A percentile compares a stretch with the other conserved stretches of the same genome.
These are phyloP conservation scores for Nepenthes mirabilis DNA, from an alignment of 148 eudicot species.

Conservation along the genomic window DNA sequence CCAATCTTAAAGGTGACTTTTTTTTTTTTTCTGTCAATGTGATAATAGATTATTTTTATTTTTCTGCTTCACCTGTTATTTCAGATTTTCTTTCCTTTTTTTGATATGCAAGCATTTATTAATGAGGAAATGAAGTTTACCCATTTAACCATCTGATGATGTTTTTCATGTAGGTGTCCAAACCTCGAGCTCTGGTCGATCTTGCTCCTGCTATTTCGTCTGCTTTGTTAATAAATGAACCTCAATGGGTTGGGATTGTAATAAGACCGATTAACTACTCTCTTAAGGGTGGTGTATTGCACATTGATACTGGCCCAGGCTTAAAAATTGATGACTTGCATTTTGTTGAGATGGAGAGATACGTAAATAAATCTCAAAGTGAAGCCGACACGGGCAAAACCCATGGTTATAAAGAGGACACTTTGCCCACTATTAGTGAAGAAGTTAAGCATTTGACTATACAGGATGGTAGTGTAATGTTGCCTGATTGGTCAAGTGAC, in stretches of 20 bases:
- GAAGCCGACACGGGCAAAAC: constrained; percentile 13
- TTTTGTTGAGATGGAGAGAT: constrained; percentile 69
- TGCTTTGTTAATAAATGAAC: constrained; percentile 83
- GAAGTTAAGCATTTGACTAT: constrained; percentile 43
- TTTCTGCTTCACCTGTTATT: not conserved
- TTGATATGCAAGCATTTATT: too few species aligned
- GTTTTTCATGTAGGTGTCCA: constrained; percentile 44
- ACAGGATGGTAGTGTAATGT: constrained; percentile 47
- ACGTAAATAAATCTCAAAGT: constrained; percentile 17
- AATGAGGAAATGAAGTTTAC: too few species aligned
- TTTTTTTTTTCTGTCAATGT: not conserved
- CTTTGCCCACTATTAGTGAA: constrained; percentile 15
- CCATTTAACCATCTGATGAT: constrained; percentile 5
- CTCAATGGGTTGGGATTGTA: constrained; percentile 94
- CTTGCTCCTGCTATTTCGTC: constrained; percentile 91
- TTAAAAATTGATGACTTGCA: constrained; percentile 51
- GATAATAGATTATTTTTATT: too few species aligned
- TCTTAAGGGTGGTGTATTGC: constrained; percentile 77
- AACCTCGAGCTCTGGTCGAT: constrained; percentile 94
- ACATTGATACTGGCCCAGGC: constrained; percentile 92
- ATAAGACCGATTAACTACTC: constrained; percentile 82
- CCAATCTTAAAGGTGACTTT: constrained; percentile 78
- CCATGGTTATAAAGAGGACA: constrained; percentile 14
- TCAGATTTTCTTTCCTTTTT: not conserved
- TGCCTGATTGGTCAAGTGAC: constrained; percentile 89